Conservation (phyloP, 108 stramenopile genomes). For the Phaeodactylum tricornutum region DNA sequence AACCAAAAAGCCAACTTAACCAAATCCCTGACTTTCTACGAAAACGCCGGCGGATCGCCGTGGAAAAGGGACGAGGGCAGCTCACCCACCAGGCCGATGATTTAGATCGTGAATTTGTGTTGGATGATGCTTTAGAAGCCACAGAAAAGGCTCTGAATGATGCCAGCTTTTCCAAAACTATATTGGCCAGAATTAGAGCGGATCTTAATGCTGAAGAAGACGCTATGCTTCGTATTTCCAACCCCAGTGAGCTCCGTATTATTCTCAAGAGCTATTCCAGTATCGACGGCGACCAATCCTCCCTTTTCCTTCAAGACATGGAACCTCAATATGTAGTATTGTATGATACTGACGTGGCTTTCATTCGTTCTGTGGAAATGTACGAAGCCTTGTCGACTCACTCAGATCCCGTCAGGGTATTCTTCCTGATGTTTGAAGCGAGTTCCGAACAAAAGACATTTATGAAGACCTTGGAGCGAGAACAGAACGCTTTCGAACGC, state of each 20-base stretch:
- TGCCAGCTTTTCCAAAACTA: neutral
- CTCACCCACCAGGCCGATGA: constrained; percentile 27
- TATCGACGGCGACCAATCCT: constrained; percentile 49
- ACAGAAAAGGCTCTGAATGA: constrained; percentile 32
- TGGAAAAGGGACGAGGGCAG: constrained; percentile 55
- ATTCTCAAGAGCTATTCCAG: constrained; percentile 51
- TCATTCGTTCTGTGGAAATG: constrained; percentile 86
- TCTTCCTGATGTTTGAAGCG: constrained; percentile 87
- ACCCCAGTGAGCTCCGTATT: constrained; percentile 32
- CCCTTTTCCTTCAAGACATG: constrained; percentile 54
- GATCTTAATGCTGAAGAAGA: constrained; percentile 12
- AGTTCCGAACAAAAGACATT: constrained; percentile 94
- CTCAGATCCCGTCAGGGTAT: constrained; percentile 55
- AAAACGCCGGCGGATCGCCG: constrained; percentile 48
- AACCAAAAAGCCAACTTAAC: constrained; percentile 22
- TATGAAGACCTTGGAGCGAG: constrained; percentile 71
- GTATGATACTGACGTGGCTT: constrained; percentile 83
- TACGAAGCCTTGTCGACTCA: constrained; percentile 24
- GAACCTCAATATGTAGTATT: constrained; percentile 76
- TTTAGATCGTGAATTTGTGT: constrained; percentile 45
- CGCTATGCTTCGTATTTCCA: constrained; percentile 15
- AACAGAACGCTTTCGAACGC: constrained; percentile 87
- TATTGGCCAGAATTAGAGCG: too few relatives aligned
- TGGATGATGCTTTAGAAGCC: constrained; percentile 70
- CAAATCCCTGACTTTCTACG: constrained; percentile 43